Conservation (phyloP, 1,139 yeast species). For the Scheffersomyces parashehatae region DNA sequence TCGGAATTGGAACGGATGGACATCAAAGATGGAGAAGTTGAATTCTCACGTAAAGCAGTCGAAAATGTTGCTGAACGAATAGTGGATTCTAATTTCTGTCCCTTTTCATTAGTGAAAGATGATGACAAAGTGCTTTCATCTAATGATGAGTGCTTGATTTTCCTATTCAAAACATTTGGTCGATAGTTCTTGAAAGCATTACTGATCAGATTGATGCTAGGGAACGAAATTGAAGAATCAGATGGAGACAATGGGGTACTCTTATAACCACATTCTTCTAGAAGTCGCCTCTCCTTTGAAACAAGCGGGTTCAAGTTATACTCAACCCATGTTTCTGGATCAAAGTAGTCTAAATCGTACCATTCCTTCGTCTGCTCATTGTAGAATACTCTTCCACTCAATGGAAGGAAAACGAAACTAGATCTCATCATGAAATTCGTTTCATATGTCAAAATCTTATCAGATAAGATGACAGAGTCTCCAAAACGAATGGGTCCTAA, state of each 20-base stretch:
- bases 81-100: background rate
- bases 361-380: constrained; percentile 57
- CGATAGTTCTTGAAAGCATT: constrained; percentile 22
- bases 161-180: constrained; percentile 16
- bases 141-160: constrained; percentile 2
- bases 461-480: constrained; percentile 75
- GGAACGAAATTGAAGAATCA: constrained; percentile 14
- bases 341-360: constrained; percentile 72
- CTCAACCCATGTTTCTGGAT: constrained; percentile 78
- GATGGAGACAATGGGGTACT: constrained; percentile 3
- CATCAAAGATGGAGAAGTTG: background rate
- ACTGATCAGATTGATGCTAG: constrained; percentile 25
- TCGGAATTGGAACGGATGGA: constrained; percentile 1
- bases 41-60: background rate
- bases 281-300: constrained; percentile 36
- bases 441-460: constrained; percentile 73
- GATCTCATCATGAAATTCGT: constrained; percentile 89
- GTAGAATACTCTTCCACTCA: constrained; percentile 70
- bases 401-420: constrained; percentile 74
- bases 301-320: constrained; percentile 78
- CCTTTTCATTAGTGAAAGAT: too few relatives aligned
- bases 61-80: constrained; percentile 1
- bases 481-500: constrained; percentile 84
- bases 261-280: constrained; percentile 6
- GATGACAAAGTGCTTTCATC: background rate